Evolutionary conservation across 305 asterid species (phyloP), one percentile per base, ranked within the genome.

Genomic region (Fraxinus nigra): DNA sequence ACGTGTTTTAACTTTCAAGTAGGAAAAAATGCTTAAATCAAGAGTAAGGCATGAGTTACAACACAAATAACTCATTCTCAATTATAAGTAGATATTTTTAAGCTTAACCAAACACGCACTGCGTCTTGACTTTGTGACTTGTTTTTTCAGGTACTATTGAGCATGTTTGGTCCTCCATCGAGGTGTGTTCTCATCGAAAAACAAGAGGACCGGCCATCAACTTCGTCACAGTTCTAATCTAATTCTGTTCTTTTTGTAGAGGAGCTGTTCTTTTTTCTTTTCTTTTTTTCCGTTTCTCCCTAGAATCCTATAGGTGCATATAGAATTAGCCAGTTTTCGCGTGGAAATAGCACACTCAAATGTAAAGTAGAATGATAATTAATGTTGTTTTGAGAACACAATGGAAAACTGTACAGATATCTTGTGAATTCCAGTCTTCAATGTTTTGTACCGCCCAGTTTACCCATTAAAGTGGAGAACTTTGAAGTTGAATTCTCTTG

Each of bases 151-250:
- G 99, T 95, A 35, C 80, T 95, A 46, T 81, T 94, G 83, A 95
- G 99, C 92, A 86, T 95, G 91, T 93, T 95, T 63, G 99, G 99
- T 76, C 99, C 99, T 22, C 99, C 99, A 13, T 94, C 99, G 16
- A 91, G 97, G 87, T 94, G 97, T 22, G 91, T 95, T 83, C 91
- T 93, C 16, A 87, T 95, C 65, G 99, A 94, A 92, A 95, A 92
- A 90, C 99, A 93, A 89, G 99, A 95, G 48, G 94, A 93, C 76
- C 92, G 97, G 63, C 99, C 99, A 13, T 95, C 99, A 11, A 92
- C 97, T 51, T 92, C 98, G 2, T 94, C 97, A 22, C 89, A 89
- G 28, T 87, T 87, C 85, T 88, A 80, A 85, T 51, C 63, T 77
- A 72, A 32, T 72, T 32, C 11, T 11, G 22, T 3, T 32, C 40